Conservation (phyloP, 306 rosid genomes). For the Sindora glabra region DNA sequence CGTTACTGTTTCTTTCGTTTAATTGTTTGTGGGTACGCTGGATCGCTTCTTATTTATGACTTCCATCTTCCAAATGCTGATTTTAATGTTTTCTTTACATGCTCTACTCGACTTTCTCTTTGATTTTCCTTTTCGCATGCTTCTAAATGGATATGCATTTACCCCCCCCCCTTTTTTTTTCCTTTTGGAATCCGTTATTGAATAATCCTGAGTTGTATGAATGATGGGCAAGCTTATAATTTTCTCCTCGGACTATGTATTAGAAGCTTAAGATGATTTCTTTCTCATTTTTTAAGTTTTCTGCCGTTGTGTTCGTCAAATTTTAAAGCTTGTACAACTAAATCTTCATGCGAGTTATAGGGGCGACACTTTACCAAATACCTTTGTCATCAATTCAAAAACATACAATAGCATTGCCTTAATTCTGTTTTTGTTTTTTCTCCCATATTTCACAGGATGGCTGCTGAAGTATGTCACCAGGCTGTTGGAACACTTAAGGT, state of each 20-base stretch:
- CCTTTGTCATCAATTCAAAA: not conserved
- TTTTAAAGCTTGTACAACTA: not conserved
- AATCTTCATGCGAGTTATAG: too few relatives aligned
- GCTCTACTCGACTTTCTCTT: not conserved
- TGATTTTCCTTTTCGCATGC: constrained; percentile 1
- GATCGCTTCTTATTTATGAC: not conserved
- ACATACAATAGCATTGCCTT: not conserved
- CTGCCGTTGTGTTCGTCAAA: constrained; percentile 8
- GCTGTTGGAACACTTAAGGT: constrained; percentile 44
- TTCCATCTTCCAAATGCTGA: not conserved
- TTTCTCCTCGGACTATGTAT: not conserved
- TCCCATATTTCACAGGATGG: constrained; percentile 63
- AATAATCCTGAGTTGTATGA: not conserved
- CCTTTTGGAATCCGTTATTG: not conserved
- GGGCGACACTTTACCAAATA: not conserved
- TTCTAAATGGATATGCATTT: constrained; percentile 24
- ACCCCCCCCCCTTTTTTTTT: too few relatives aligned
- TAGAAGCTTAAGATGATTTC: not conserved
- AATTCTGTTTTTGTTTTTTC: constrained; percentile 2
- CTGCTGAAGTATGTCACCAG: constrained; percentile 59
- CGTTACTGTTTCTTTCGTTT: constrained; percentile 3
- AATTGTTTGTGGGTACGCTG: not conserved
- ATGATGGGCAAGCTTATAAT: not conserved
- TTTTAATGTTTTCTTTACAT: not conserved
- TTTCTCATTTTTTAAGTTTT: not conserved